A percentile compares a stretch with the other conserved stretches of the same genome.
These are phyloP conservation scores for Paramyrothecium sp. DNA, from an alignment of 2,329 filamentous ascomycete species.

Conservation along the genomic window DNA sequence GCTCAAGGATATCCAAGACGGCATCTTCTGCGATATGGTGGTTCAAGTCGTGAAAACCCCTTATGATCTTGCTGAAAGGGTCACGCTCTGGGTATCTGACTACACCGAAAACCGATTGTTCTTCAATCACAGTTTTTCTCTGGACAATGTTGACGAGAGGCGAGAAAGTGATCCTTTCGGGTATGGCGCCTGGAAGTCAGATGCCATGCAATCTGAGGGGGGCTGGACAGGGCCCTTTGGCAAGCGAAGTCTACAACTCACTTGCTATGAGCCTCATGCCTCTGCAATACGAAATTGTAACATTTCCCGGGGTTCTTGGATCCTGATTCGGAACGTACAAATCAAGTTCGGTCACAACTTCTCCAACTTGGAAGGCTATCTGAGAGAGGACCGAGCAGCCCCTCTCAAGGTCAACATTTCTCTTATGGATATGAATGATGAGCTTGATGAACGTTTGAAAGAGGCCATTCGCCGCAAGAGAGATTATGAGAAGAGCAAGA, in stretches of 20 bases:
- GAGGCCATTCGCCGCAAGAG: conserved; percentile 61
- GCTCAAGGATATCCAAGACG: conserved; percentile 59
- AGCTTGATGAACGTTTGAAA: conserved; percentile 46
- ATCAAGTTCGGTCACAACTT: conserved; percentile 56
- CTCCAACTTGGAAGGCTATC: conserved; percentile 65
- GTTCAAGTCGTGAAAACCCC: conserved; percentile 65
- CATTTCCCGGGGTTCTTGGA: conserved; percentile 58
- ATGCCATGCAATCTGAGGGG: conserved; percentile 9
- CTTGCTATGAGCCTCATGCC: conserved; percentile 68
- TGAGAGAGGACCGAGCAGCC: conserved; percentile 58
- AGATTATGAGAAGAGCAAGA: conserved; percentile 58
- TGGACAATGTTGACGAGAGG: conserved; percentile 24
- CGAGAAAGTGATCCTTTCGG: conserved; percentile 54
- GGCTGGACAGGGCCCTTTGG: conserved; percentile 77
- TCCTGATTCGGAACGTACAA: conserved; percentile 70
- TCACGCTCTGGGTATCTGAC: conserved; percentile 75
- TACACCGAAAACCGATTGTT: conserved; percentile 73
- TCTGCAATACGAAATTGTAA: conserved; percentile 47
- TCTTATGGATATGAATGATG: conserved; percentile 44
- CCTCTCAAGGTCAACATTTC: conserved; percentile 56
- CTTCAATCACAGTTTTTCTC: conserved; percentile 43
- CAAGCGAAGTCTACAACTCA: conserved; percentile 68
- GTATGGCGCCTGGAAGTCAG: conserved; percentile 41
- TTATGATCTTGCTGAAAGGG: conserved; percentile 39
- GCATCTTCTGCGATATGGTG: conserved; percentile 65